These are phyloP conservation scores for Peterozyma toletana DNA, from an alignment of 805 yeast species.

Conservation along the genomic window DNA sequence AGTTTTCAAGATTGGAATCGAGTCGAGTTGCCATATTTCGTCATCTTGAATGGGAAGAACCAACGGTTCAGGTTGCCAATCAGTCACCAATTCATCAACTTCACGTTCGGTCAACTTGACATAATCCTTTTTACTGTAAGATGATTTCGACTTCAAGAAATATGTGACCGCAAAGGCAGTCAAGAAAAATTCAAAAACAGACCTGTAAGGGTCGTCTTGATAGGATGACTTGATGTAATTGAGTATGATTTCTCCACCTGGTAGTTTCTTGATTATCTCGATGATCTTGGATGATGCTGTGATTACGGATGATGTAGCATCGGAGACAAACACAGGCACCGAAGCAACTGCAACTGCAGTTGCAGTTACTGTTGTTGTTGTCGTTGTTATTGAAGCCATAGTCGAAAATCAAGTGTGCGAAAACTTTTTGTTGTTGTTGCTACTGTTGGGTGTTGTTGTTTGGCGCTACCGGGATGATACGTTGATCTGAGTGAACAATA, in stretches of 20 bases:
- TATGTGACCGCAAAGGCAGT: constrained; percentile 79
- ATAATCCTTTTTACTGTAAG: constrained; percentile 64
- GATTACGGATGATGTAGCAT: constrained; percentile 4
- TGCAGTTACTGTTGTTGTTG: too few relatives aligned
- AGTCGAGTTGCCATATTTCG: constrained; percentile 56
- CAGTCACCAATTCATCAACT: constrained; percentile 75
- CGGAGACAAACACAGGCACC: constrained; percentile 9
- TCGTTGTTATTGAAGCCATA: too few relatives aligned
- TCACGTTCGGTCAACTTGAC: constrained; percentile 57
- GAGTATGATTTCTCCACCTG: constrained; percentile 53
- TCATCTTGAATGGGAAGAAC: constrained; percentile 44
- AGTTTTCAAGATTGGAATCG: constrained; percentile 59
- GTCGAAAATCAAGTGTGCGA: too few relatives aligned
- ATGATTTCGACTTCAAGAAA: constrained; percentile 71
- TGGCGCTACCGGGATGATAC: too few relatives aligned
- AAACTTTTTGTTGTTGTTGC: too few relatives aligned
- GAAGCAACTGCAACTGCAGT: too few relatives aligned
- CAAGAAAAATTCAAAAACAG: constrained; percentile 70
- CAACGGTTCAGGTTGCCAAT: constrained; percentile 89
- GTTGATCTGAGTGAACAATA: too few relatives aligned
- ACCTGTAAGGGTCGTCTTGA: constrained; percentile 89
- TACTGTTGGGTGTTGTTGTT: too few relatives aligned
- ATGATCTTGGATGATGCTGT: constrained; percentile 1
- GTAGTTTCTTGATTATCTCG: constrained; percentile 17
- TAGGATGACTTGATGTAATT: constrained; percentile 80